Evolutionary conservation across 1,284 basidiomycete genomes (phyloP), one percentile per base, ranked within the genome.

Genomic region (Cryptococcus neoformans): DNA sequence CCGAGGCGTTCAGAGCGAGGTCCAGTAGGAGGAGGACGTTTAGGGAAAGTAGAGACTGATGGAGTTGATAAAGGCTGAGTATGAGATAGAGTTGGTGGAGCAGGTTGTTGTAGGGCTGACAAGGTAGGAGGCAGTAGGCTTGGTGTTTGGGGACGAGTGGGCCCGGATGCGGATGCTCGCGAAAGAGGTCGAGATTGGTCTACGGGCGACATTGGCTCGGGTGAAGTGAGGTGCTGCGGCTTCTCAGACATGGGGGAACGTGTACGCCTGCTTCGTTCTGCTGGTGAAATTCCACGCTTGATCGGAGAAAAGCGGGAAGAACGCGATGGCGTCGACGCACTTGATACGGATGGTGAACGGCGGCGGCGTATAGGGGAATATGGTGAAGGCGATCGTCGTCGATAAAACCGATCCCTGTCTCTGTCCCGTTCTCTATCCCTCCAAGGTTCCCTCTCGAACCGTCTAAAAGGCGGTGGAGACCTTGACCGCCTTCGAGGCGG

Each of bases 1-100:
- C 66, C 65, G 3, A 62, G 40, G 45, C 66, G 49, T 17, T 67
- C 61, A 44, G 60, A 60, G 11, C 67, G 54, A 9, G 65, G 68
- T 40, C 63, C 69, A 38, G 65, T 62, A 28, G 63, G 64, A n/a
- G 57, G 58, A 42, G 54, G 55, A 12, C 58, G 42, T 38, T 11
- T 51, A 38, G 39, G 16, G 16, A 41, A 39, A 36, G 37, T 16
- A 16, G 8, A 41, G 34, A 17, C 37, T 39, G 37, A 16, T 11
- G 9, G 54, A 34, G 39, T 16, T 16, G 14, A 39, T 17, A 40
- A 44, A 52, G 54, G 51, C 4, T 14, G 14, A 14, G 56, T 12
- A 6, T 41, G 48, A 12, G 49, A n/a, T 14, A 51, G 45, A 3
- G 49, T 38, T 11, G 55, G 54, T 6, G 51, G 34, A 10, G 48